phyloP scores from a whole-genome alignment of 1,139 yeast species.

The Zygosaccharomyces pseudobailii region DNA sequence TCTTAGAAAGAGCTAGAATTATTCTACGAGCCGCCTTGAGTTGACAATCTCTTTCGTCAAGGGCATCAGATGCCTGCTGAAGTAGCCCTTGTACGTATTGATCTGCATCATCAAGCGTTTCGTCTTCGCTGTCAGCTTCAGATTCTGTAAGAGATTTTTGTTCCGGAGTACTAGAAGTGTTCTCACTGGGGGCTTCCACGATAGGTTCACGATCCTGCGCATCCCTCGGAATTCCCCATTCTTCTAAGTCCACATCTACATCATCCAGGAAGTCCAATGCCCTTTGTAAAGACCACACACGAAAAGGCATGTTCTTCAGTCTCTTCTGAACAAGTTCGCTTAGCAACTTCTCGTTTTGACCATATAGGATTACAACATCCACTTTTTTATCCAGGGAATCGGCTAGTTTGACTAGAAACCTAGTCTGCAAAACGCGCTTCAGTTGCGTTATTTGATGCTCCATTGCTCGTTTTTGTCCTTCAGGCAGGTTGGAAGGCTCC shows the following conservation, averaged over 20 bases:
- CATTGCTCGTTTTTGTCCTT: background rate
- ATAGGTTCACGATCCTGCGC: constrained; percentile 4
- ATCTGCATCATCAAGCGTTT: background rate
- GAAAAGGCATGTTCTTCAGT: background rate
- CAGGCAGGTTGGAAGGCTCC: background rate
- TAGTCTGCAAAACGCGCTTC: constrained; percentile 1
- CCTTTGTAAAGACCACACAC: constrained; percentile 1
- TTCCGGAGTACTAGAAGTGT: background rate
- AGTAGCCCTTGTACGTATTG: constrained; percentile 7
- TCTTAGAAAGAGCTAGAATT: constrained; percentile 13
- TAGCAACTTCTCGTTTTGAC: constrained; percentile 2
- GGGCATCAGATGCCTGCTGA: constrained; percentile 8
- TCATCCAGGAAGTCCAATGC: constrained; percentile 1
- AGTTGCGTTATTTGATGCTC: constrained; percentile 3
- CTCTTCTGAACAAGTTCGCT: background rate
- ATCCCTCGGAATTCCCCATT: background rate
- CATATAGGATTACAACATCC: constrained; percentile 5
- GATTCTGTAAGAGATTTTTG: background rate
- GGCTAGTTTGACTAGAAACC: constrained; percentile 6
- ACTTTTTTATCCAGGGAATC: constrained; percentile 6
- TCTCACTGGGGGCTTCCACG: background rate
- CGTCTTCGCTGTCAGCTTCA: background rate
- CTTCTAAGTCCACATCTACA: background rate
- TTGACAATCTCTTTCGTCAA: constrained; percentile 11
- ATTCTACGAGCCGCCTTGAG: constrained; percentile 9